A percentile compares a stretch with the other conserved stretches of the same genome.
Conservation (phyloP, 2,329 filamentous ascomycete species). For the Fusarium kyushuense region DNA sequence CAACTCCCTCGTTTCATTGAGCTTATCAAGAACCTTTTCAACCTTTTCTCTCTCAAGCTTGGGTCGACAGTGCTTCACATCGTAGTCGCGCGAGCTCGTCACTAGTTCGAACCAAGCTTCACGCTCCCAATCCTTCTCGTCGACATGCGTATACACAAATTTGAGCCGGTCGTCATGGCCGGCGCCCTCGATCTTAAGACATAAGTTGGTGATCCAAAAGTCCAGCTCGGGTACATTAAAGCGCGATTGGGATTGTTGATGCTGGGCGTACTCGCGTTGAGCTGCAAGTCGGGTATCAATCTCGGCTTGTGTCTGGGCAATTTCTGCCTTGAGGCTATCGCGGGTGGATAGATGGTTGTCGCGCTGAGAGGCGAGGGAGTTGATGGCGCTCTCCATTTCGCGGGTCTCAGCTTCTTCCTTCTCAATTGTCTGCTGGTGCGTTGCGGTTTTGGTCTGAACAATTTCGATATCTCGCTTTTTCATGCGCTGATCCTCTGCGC, state of each 20-base stretch:
- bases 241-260: slow-evolving; percentile 84
- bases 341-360: slow-evolving; percentile 69
- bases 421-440: slow-evolving; percentile 78
- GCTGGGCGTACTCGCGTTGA: slow-evolving; percentile 76
- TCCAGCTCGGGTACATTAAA: slow-evolving; percentile 94
- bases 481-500: slow-evolving; percentile 87
- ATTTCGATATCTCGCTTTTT: slow-evolving; percentile 90
- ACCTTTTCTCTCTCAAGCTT: slow-evolving; percentile 84
- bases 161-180: slow-evolving; percentile 86
- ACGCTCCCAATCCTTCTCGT: slow-evolving; percentile 87
- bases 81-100: slow-evolving; percentile 84
- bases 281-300: slow-evolving; percentile 78
- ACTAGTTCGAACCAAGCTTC: slow-evolving; percentile 96
- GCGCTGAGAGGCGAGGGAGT: slow-evolving; percentile 68
- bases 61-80: slow-evolving; percentile 82
- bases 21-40: slow-evolving; percentile 78
- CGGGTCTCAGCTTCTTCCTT: slow-evolving; percentile 82
- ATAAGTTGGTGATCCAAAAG: slow-evolving; percentile 95
- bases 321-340: slow-evolving; percentile 70
- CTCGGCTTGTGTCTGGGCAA: slow-evolving; percentile 74
- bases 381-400: slow-evolving; percentile 77
- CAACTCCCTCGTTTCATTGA: slow-evolving; percentile 85
- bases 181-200: slow-evolving; percentile 88
- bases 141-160: slow-evolving; percentile 88
- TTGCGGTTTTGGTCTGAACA: slow-evolving; percentile 75